Conservation (phyloP, 768 basidiomycete genomes). For the Psilocybe tampanensis region DNA sequence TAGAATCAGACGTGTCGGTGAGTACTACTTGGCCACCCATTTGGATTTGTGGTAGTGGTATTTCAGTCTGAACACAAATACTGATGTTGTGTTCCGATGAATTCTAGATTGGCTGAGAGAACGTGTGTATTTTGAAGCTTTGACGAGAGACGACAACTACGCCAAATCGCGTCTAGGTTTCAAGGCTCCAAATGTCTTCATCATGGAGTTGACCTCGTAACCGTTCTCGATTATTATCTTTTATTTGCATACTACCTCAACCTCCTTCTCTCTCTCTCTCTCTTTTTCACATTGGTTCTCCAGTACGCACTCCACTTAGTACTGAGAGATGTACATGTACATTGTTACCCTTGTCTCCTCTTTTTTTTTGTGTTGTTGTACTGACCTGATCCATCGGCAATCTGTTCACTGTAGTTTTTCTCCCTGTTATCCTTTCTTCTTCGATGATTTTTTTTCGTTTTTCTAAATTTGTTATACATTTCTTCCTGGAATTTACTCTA, state of each 20-base stretch:
- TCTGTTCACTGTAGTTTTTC: too few relatives aligned
- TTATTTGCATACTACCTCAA: too few relatives aligned
- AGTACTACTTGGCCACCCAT: constrained; percentile 36
- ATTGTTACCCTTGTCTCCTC: too few relatives aligned
- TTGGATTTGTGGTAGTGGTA: too few relatives aligned
- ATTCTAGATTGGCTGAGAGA: constrained; percentile 84
- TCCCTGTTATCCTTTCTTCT: too few relatives aligned
- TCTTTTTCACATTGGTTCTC: background rate
- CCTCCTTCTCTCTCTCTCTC: background rate
- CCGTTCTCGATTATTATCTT: background rate
- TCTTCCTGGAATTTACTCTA: too few relatives aligned
- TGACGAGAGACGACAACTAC: constrained; percentile 64
- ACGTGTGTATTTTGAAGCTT: constrained; percentile 66
- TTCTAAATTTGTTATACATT: too few relatives aligned
- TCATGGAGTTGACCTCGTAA: constrained; percentile 53
- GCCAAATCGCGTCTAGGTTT: constrained; percentile 65
- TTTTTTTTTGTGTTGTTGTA: background rate
- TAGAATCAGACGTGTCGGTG: constrained; percentile 65
- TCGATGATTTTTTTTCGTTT: too few relatives aligned
- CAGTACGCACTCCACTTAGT: background rate
- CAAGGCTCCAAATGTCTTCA: constrained; percentile 77
- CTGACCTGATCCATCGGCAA: too few relatives aligned
- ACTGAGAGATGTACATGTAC: too few relatives aligned
- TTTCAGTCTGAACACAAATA: too few relatives aligned
- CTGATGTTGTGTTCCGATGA: too few relatives aligned